Percentiles rank a stretch among this genome's conserved stretches.
Evolutionary conservation across 2,329 filamentous ascomycete genomes (phyloP).

Genomic region (Calonectria montana): DNA sequence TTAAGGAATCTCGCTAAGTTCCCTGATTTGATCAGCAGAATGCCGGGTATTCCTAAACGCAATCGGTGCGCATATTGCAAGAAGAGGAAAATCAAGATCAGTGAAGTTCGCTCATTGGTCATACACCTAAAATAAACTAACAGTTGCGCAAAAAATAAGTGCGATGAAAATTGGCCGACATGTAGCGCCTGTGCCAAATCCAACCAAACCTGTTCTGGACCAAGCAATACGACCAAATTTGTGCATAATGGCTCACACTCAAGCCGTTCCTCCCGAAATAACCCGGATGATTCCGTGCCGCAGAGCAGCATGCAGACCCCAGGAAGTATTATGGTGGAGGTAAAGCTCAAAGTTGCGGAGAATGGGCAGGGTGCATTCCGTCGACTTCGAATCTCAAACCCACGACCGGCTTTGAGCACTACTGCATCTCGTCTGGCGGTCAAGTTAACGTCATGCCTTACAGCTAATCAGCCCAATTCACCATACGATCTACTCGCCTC

Average conservation of each 20-base stretch:
- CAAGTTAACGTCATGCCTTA: not conserved
- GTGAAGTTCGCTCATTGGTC: not conserved
- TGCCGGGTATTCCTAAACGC: not conserved
- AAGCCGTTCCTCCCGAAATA: not conserved
- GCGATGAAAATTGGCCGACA: slow-evolving; percentile 6
- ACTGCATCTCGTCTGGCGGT: not conserved
- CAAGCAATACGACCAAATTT: not conserved
- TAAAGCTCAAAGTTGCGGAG: not conserved
- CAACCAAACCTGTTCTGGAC: not conserved
- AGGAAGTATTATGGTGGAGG: not conserved
- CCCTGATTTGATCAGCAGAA: not conserved
- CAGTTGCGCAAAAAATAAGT: not conserved
- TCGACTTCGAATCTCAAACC: not conserved
- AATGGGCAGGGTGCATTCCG: not conserved
- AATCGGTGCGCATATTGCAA: not conserved
- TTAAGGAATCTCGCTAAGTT: not conserved
- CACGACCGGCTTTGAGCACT: not conserved
- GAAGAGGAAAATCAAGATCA: slow-evolving; percentile 1
- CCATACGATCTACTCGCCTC: not conserved
- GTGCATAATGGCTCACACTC: not conserved
- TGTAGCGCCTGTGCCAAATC: not conserved
- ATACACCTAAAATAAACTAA: not conserved
- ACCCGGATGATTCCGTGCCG: not conserved
- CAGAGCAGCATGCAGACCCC: not conserved
- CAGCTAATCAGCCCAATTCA: not conserved